Evolutionary conservation across 108 stramenopile genomes (phyloP).

Genomic region (Discostella pseudostelligera): DNA sequence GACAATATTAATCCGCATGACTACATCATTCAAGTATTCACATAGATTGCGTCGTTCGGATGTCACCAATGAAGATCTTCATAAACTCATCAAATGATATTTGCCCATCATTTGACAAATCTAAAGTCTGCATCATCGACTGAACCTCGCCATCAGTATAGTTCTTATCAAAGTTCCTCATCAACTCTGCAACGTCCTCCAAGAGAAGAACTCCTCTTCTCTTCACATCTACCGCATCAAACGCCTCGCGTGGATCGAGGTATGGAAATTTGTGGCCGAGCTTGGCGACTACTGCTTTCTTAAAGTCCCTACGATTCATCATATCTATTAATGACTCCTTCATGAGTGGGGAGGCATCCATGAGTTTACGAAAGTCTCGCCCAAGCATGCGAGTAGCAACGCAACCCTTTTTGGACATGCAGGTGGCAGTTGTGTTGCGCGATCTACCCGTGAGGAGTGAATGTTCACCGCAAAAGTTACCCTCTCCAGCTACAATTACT

Average conservation of each 20-base stretch:
- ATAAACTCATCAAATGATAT: constrained; percentile 76
- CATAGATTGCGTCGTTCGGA: constrained; percentile 67
- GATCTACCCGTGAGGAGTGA: constrained; percentile 56
- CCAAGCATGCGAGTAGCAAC: constrained; percentile 54
- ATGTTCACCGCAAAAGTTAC: constrained; percentile 79
- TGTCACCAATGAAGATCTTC: constrained; percentile 66
- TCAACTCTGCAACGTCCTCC: constrained; percentile 53
- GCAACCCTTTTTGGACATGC: constrained; percentile 51
- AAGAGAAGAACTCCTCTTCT: constrained; percentile 49
- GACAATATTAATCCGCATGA: not conserved
- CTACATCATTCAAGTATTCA: constrained; percentile 20
- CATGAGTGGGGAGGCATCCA: constrained; percentile 52
- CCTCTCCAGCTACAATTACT: constrained; percentile 55
- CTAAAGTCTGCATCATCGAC: constrained; percentile 60
- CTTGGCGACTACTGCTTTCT: constrained; percentile 72
- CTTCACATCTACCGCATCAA: constrained; percentile 64
- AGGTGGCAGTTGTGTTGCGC: constrained; percentile 72
- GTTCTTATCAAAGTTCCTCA: constrained; percentile 66
- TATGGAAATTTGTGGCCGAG: constrained; percentile 67
- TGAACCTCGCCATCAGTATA: constrained; percentile 74
- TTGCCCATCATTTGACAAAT: constrained; percentile 57
- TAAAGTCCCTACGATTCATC: constrained; percentile 77
- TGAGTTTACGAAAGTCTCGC: constrained; percentile 59
- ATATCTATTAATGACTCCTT: constrained; percentile 66
- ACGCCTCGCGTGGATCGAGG: constrained; percentile 48